phyloP scores from a whole-genome alignment of 2,329 filamentous ascomycete species.

The Alternaria ethzedia region DNA sequence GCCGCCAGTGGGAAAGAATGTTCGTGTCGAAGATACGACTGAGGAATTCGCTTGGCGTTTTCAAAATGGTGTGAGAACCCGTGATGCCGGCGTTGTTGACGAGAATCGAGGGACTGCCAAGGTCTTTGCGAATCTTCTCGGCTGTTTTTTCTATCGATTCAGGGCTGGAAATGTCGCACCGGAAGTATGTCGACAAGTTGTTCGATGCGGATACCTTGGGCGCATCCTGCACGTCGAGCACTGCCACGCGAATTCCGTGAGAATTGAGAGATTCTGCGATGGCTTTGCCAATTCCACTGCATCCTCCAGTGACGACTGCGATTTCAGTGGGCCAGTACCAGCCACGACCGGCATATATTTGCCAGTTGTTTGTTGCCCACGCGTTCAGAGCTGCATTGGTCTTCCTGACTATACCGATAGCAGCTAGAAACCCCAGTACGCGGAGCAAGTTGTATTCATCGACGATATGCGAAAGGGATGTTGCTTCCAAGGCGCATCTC shows the following conservation, averaged over 20 bases:
- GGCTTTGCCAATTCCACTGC: conserved; percentile 19
- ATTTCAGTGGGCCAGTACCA: conserved; percentile 24
- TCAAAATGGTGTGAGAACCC: conserved; percentile 15
- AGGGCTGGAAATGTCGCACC: conserved; percentile 23
- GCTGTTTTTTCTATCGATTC: conserved; percentile 11
- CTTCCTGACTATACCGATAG: not conserved
- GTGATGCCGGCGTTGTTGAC: conserved; percentile 33
- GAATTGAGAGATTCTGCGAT: conserved; percentile 16
- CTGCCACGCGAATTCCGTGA: conserved; percentile 16
- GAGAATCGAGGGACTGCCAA: conserved; percentile 24
- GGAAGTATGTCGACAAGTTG: conserved; percentile 17
- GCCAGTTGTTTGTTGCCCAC: conserved; percentile 10
- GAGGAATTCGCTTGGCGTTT: conserved; percentile 2
- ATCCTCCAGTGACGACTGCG: conserved; percentile 24
- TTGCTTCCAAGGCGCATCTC: not conserved
- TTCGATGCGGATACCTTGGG: conserved; percentile 10
- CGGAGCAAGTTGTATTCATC: not conserved
- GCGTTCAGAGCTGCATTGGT: conserved; percentile 6
- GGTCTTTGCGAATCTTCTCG: conserved; percentile 11
- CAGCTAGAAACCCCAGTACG: not conserved
- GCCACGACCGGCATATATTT: conserved; percentile 3
- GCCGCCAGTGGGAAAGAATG: conserved; percentile 20
- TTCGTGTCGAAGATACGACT: conserved; percentile 25
- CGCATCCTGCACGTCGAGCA: conserved; percentile 19
- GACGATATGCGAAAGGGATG: not conserved